Evolutionary conservation across 1,139 yeast species (phyloP), one percentile per base, ranked within the genome.

Genomic region (Kodamaea ohmeri): DNA sequence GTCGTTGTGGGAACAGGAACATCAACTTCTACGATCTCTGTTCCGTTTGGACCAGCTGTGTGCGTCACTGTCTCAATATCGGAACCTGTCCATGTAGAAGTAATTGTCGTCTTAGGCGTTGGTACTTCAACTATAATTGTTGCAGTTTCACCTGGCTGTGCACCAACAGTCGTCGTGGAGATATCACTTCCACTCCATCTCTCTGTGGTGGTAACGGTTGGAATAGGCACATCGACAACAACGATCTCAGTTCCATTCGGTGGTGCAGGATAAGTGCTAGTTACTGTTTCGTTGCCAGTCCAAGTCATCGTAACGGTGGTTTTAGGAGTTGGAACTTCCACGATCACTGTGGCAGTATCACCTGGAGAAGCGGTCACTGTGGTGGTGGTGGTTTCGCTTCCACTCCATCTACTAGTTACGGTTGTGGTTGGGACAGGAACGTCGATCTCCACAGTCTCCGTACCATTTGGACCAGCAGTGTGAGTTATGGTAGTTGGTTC

Each of bases 61-160:
- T 6, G 6, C 9, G 22, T 20, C 8, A 6, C 9, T 6, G 9
- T 20, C 6, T 6, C 22, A 6, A 9, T 20, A 20, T 9, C 22
- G 22, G 9, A 6, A 20, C 22, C 22, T 6, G 22, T 20, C 22
- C 22, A 20, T 6, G 22, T 20, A 9, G 22, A 20, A 20, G 55
- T 53, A 4, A 36, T n/a, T 6, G 56, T 47, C 5, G 41, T 32
- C 6, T 43, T 42, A 14, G 41, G 44, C 8, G 39, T 38, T 2
- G 51, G 58, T 13, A 41, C 43, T 6, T 43, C 42, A 9, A 51
- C 39, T 4, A 47, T 24, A 14, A 54, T 51, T 4, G 50, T 43
- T 6, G 43, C 58, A 13, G 52, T 51, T 9, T 40, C 48, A 32
- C 48, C 53, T 14, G 43, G 35, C n/a, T 41, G 14, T 5, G 31